Percentiles rank a stretch among this genome's conserved stretches.
phyloP scores from a whole-genome alignment of 208 protist genomes.

The Sergeia podlipaevii region DNA sequence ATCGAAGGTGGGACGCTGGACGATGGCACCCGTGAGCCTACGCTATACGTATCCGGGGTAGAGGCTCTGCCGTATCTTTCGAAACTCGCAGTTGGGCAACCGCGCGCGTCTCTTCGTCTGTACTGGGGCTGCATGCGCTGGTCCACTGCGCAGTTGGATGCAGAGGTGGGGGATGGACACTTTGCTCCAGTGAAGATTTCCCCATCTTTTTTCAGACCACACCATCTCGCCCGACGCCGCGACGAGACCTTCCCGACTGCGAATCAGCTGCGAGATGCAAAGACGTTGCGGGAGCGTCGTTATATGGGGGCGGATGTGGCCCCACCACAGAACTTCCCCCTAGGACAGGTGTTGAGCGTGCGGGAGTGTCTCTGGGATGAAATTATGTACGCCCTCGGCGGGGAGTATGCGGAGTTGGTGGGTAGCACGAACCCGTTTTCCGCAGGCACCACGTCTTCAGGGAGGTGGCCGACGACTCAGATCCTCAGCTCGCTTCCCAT shows the following conservation, averaged over 20 bases:
- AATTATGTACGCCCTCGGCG: conserved; percentile 78
- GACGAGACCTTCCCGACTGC: conserved; percentile 59
- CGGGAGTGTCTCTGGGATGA: conserved; percentile 86
- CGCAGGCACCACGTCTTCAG: conserved; percentile 21
- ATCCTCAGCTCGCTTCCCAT: conserved; percentile 23
- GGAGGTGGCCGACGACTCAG: too few relatives aligned
- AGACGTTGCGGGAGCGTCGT: conserved; percentile 35
- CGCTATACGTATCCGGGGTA: conserved; percentile 72
- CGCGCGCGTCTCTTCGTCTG: conserved; percentile 69
- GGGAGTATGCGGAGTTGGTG: conserved; percentile 66
- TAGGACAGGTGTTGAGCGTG: conserved; percentile 61
- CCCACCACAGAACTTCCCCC: conserved; percentile 69
- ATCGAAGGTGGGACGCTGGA: conserved; percentile 39
- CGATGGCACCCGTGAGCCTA: conserved; percentile 65
- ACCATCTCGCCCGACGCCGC: conserved; percentile 21
- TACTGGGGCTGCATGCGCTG: conserved; percentile 88
- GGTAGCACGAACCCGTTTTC: conserved; percentile 80
- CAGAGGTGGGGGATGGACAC: conserved; percentile 79
- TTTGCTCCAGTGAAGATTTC: conserved; percentile 81
- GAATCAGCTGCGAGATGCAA: conserved; percentile 42
- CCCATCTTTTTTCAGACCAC: conserved; percentile 75
- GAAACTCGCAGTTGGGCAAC: conserved; percentile 54
- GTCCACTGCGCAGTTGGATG: conserved; percentile 66
- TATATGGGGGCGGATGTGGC: conserved; percentile 65
- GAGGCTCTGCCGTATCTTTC: conserved; percentile 81